Conservation (phyloP, 257 asterid genomes). For the Lycium ferocissimum region DNA sequence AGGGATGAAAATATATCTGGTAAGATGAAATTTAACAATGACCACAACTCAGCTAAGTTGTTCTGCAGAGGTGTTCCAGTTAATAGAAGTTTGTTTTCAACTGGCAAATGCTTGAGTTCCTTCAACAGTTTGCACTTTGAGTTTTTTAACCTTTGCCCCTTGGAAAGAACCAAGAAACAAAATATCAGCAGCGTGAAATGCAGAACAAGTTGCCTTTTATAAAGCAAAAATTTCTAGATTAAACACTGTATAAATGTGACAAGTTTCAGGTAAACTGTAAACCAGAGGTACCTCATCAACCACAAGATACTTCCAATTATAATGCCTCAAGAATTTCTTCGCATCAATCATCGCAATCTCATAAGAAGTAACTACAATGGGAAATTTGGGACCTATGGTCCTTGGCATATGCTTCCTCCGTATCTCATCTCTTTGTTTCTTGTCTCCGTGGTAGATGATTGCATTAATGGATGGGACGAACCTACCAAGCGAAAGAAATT, state of each 20-base stretch:
- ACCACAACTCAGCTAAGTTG: conserved; percentile 98
- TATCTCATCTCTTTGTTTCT: conserved; percentile 73
- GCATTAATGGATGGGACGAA: conserved; percentile 79
- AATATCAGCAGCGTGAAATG: conserved; percentile 23
- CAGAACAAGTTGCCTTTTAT: conserved; percentile 12
- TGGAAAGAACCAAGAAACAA: conserved; percentile 37
- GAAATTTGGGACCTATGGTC: conserved; percentile 83
- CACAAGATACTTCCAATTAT: conserved; percentile 87
- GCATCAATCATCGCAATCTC: conserved; percentile 85
- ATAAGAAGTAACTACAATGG: conserved; percentile 85
- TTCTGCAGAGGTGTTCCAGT: conserved; percentile 99
- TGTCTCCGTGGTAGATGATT: conserved; percentile 84
- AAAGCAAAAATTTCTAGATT: not conserved
- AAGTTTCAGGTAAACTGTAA: not conserved
- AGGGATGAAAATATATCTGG: conserved; percentile 97
- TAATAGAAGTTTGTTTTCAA: conserved; percentile 92
- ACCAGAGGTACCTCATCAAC: conserved; percentile 82
- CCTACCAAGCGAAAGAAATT: conserved; percentile 48
- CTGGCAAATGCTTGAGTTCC: conserved; percentile 63
- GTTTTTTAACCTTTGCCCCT: conserved; percentile 98
- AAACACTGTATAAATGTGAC: not conserved
- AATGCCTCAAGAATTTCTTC: conserved; percentile 64
- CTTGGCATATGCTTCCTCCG: conserved; percentile 85
- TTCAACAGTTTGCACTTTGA: conserved; percentile 77
- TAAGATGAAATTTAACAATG: conserved; percentile 93